Evolutionary conservation across 495 filamentous ascomycete genomes (phyloP).

Genomic region (Penicillium paxilli): DNA sequence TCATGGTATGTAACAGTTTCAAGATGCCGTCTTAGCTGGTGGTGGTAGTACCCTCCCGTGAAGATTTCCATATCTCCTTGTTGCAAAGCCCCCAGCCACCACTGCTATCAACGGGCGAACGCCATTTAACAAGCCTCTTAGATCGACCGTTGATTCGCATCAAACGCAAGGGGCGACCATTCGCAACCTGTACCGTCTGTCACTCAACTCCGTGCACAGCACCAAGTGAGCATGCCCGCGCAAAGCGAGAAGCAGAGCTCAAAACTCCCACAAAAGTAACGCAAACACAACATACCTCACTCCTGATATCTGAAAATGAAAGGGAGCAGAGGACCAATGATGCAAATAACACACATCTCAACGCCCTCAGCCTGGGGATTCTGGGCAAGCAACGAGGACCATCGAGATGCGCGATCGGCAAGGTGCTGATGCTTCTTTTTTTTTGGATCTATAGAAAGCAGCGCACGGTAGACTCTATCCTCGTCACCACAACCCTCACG

Average conservation of each 20-base stretch:
- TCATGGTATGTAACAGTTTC: conserved; percentile 44
- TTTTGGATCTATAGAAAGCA: conserved; percentile 35
- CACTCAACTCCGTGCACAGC: conserved; percentile 87
- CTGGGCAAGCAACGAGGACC: conserved; percentile 8
- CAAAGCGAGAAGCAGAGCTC: conserved; percentile 88
- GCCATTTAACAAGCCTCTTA: conserved; percentile 29
- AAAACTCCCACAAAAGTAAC: conserved; percentile 47
- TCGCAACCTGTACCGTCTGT: conserved; percentile 95
- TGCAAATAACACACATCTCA: conserved; percentile 16
- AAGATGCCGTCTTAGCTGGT: no score
- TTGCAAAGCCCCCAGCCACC: neutral
- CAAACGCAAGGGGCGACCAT: conserved; percentile 95
- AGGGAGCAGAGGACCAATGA: neutral
- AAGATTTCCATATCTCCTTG: no score
- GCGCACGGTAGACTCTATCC: conserved; percentile 31
- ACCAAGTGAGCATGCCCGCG: conserved; percentile 86
- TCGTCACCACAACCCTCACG: conserved; percentile 25
- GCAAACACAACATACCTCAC: conserved; percentile 17
- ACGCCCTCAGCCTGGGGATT: conserved; percentile 15
- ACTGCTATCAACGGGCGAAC: neutral
- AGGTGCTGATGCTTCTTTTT: conserved; percentile 35
- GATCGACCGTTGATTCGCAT: conserved; percentile 92
- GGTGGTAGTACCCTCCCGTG: no score
- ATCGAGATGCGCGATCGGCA: conserved; percentile 27
- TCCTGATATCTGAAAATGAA: neutral